phyloP scores from a whole-genome alignment of 129 eudicot species.

The Flaveria linearis region DNA sequence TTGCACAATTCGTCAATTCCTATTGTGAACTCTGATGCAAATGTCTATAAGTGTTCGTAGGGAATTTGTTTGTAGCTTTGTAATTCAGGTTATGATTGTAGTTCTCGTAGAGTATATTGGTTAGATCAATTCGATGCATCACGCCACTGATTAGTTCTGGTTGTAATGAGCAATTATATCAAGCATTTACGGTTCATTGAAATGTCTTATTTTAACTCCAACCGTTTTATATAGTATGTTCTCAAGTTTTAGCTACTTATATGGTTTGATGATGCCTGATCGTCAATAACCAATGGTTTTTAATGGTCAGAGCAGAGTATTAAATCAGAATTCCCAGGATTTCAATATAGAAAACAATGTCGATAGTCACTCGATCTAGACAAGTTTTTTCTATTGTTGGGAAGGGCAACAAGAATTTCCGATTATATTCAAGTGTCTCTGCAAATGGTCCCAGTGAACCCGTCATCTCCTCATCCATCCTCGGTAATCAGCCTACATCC shows the following conservation, averaged over 20 bases:
- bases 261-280: slow-evolving; percentile 2
- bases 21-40: not conserved
- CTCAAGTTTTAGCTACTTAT: not conserved
- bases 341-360: slow-evolving; percentile 44
- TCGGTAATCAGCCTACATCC: slow-evolving; percentile 31
- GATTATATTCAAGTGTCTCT: slow-evolving; percentile 42
- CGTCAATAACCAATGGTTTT: not conserved
- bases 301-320: not conserved
- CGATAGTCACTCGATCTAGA: slow-evolving; percentile 51
- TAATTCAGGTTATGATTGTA: slow-evolving; percentile 16
- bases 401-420: slow-evolving; percentile 37
- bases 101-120: not conserved
- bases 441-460: slow-evolving; percentile 52
- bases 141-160: not conserved
- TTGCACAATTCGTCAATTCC: too few species aligned
- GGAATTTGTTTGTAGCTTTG: slow-evolving; percentile 2
- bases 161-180: not conserved
- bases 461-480: slow-evolving; percentile 37
- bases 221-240: too few species aligned
- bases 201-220: not conserved
- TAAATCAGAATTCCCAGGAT: not conserved
- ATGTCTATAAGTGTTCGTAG: not conserved
- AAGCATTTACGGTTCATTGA: not conserved
- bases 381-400: slow-evolving; percentile 37
- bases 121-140: not conserved